Conservation (phyloP, 2,329 filamentous ascomycete species). For the Ophiostoma triangulosporum region DNA sequence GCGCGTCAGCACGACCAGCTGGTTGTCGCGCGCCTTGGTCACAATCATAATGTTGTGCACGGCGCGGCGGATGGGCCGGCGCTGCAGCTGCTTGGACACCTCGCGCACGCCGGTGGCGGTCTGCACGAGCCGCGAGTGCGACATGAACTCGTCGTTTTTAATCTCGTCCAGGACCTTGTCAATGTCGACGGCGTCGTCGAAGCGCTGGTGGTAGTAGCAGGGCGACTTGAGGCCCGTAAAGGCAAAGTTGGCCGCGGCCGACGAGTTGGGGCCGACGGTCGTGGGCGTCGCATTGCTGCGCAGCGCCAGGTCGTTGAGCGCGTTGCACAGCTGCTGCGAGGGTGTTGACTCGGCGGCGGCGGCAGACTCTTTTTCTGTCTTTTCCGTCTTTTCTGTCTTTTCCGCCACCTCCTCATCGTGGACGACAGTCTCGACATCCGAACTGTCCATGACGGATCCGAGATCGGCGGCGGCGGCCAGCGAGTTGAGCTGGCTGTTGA, state of each 20-base stretch:
- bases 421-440: neutral
- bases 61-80: slow-evolving; percentile 79
- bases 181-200: slow-evolving; percentile 91
- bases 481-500: neutral
- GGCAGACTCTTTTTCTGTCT: too few species aligned
- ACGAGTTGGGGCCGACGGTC: slow-evolving; percentile 17
- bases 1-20: slow-evolving; percentile 74
- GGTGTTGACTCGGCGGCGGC: slow-evolving; percentile 28
- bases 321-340: slow-evolving; percentile 51
- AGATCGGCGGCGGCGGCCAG: slow-evolving; percentile 16
- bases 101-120: slow-evolving; percentile 91
- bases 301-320: slow-evolving; percentile 39
- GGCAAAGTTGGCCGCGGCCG: slow-evolving; percentile 18
- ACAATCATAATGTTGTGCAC: slow-evolving; percentile 96
- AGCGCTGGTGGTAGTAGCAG: slow-evolving; percentile 95
- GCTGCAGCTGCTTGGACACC: slow-evolving; percentile 88
- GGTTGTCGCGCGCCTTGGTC: slow-evolving; percentile 92
- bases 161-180: slow-evolving; percentile 93
- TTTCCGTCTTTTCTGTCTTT: neutral
- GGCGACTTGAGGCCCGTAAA: slow-evolving; percentile 71
- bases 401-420: neutral
- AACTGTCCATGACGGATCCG: slow-evolving; percentile 8
- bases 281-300: slow-evolving; percentile 25
- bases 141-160: slow-evolving; percentile 75
- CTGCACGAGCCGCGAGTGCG: slow-evolving; percentile 85